Evolutionary conservation across 257 asterid species (phyloP).

Genomic region (Handroanthus guayacan): DNA sequence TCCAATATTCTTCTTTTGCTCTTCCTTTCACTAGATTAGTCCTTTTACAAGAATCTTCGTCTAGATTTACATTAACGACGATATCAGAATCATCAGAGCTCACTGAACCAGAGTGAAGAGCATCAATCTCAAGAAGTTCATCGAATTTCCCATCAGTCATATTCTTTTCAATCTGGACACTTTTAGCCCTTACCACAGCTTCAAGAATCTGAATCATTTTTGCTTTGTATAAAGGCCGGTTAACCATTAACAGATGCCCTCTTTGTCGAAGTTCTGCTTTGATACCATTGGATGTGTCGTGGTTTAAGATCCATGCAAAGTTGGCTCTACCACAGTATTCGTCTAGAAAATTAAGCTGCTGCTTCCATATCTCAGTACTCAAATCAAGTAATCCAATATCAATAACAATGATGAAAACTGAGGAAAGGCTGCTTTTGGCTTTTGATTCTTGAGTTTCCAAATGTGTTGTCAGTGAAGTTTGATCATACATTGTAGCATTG

Average conservation of each 20-base stretch:
- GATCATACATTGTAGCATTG: constrained; percentile 33
- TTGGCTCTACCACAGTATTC: constrained; percentile 54
- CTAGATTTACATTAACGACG: no score
- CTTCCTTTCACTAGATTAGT: constrained; percentile 24
- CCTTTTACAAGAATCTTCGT: no score
- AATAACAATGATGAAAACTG: constrained; percentile 55
- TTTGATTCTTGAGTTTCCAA: constrained; percentile 43
- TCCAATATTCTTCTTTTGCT: constrained; percentile 27
- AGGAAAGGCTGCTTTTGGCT: constrained; percentile 24
- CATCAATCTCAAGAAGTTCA: constrained; percentile 68
- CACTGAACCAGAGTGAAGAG: constrained; percentile 51
- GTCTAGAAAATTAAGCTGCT: constrained; percentile 77
- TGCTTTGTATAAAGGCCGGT: constrained; percentile 77
- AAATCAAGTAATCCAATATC: constrained; percentile 82
- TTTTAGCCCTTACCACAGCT: constrained; percentile 53
- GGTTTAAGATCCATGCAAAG: constrained; percentile 84
- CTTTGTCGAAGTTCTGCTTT: constrained; percentile 73
- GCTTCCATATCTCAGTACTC: constrained; percentile 79
- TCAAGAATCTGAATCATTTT: constrained; percentile 76
- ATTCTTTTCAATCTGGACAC: constrained; percentile 41
- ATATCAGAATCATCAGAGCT: constrained; percentile 71
- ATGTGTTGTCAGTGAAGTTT: constrained; percentile 34
- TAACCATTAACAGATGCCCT: constrained; percentile 77
- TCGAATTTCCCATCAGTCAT: constrained; percentile 41
- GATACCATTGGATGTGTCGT: constrained; percentile 64